phyloP scores from a whole-genome alignment of 495 filamentous ascomycete species.

The Neurospora africana region DNA sequence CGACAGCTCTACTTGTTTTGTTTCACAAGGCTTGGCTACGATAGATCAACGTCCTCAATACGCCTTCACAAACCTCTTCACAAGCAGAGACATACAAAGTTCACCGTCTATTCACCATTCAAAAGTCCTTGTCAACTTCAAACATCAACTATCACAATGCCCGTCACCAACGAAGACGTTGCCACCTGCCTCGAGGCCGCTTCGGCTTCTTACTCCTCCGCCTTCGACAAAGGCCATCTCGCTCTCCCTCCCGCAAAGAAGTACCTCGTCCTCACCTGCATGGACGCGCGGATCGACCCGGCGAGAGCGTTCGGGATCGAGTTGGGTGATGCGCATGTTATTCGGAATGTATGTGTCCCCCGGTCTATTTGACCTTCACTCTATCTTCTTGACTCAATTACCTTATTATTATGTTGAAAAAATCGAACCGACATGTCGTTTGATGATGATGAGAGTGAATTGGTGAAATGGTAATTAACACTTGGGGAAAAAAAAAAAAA shows the following conservation, averaged over 20 bases:
- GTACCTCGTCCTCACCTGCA: slow-evolving; percentile 60
- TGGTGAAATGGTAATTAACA: too few species aligned
- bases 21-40: neutral
- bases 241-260: slow-evolving; percentile 65
- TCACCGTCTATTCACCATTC: neutral
- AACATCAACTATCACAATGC: slow-evolving; percentile 8
- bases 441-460: too few species aligned
- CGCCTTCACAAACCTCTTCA: too few species aligned
- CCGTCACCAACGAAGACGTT: slow-evolving; percentile 44
- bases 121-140: too few species aligned
- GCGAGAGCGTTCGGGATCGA: slow-evolving; percentile 60
- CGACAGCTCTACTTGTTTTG: neutral
- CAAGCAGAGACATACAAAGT: too few species aligned
- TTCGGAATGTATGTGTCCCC: slow-evolving; percentile 47
- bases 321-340: slow-evolving; percentile 70
- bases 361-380: too few species aligned
- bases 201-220: slow-evolving; percentile 51
- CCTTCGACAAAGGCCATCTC: slow-evolving; percentile 54
- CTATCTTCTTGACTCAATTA: too few species aligned
- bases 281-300: slow-evolving; percentile 76
- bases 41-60: neutral
- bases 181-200: slow-evolving; percentile 19
- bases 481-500: slow-evolving; percentile 7
- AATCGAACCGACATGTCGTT: too few species aligned
- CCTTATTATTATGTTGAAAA: too few species aligned